Evolutionary conservation across 2,329 filamentous ascomycete species (phyloP).

Genomic region (Zymoseptoria brevis): DNA sequence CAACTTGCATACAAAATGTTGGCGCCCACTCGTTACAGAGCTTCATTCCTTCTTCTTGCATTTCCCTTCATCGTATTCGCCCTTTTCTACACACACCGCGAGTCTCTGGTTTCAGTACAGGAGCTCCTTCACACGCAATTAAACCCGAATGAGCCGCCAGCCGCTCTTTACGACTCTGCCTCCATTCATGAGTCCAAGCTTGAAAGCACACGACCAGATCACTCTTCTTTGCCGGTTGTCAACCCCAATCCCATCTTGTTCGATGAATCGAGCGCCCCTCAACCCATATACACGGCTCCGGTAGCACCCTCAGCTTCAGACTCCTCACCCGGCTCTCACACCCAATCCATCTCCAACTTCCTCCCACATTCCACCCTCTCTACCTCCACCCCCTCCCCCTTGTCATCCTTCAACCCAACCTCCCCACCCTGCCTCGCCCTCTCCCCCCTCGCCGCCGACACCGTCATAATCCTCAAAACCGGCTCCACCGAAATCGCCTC

Average conservation of each 20-base stretch:
- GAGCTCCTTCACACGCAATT: background rate
- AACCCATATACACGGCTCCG: background rate
- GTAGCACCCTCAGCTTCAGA: background rate
- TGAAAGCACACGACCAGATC: background rate
- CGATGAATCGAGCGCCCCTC: background rate
- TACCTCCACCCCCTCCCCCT: too few species aligned
- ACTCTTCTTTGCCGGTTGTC: background rate
- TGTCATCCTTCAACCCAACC: background rate
- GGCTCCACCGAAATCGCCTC: constrained; percentile 28
- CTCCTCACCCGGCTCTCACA: background rate
- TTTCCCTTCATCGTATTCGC: background rate
- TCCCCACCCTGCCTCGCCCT: background rate
- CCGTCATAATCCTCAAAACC: constrained; percentile 45
- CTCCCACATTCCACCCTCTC: background rate
- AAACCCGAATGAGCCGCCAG: background rate
- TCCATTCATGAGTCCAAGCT: background rate
- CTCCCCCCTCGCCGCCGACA: constrained; percentile 34
- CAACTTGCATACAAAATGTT: too few species aligned
- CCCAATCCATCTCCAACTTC: background rate
- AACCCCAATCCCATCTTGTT: background rate
- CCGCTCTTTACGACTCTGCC: background rate
- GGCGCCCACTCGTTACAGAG: background rate
- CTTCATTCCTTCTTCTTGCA: background rate
- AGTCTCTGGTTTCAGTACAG: background rate
- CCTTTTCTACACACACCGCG: background rate